phyloP scores from a whole-genome alignment of 225 moss, liverwort and hornwort genomes.

The Anthoceros angustus region DNA sequence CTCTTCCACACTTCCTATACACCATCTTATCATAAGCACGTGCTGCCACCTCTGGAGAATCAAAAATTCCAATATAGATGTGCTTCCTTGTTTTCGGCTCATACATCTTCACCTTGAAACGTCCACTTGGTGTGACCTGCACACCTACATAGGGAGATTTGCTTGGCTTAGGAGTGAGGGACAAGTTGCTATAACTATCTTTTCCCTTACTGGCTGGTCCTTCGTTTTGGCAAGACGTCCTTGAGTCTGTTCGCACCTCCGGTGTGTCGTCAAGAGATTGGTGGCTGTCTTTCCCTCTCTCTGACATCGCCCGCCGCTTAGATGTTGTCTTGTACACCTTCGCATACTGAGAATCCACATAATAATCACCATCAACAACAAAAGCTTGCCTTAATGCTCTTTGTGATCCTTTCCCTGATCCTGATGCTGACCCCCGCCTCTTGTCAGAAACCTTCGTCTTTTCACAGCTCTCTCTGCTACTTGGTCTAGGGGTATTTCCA shows the following conservation, averaged over 20 bases:
- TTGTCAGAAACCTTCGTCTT: neutral
- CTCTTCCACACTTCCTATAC: conserved; percentile 76
- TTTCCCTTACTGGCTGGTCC: neutral
- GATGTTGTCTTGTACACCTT: conserved; percentile 96
- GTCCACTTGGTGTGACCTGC: conserved; percentile 84
- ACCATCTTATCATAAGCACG: conserved; percentile 90
- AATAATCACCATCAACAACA: conserved; percentile 57
- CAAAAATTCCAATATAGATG: conserved; percentile 86
- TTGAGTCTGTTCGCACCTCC: conserved; percentile 15
- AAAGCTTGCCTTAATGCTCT: conserved; percentile 22
- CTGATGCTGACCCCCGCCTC: conserved; percentile 8
- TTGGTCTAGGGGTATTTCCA: neutral
- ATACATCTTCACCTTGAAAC: conserved; percentile 89
- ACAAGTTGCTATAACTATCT: conserved; percentile 3
- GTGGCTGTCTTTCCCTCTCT: conserved; percentile 53
- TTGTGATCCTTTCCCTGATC: conserved; percentile 13
- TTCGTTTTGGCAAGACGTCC: neutral
- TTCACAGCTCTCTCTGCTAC: neutral
- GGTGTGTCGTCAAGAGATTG: conserved; percentile 18
- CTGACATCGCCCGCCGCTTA: conserved; percentile 85
- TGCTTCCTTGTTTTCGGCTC: conserved; percentile 91
- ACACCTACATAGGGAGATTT: conserved; percentile 71
- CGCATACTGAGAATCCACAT: conserved; percentile 87
- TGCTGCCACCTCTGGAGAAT: conserved; percentile 86
- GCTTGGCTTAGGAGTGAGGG: conserved; percentile 25